Evolutionary conservation across 768 basidiomycete species (phyloP).

Genomic region (Lactarius vividus): DNA sequence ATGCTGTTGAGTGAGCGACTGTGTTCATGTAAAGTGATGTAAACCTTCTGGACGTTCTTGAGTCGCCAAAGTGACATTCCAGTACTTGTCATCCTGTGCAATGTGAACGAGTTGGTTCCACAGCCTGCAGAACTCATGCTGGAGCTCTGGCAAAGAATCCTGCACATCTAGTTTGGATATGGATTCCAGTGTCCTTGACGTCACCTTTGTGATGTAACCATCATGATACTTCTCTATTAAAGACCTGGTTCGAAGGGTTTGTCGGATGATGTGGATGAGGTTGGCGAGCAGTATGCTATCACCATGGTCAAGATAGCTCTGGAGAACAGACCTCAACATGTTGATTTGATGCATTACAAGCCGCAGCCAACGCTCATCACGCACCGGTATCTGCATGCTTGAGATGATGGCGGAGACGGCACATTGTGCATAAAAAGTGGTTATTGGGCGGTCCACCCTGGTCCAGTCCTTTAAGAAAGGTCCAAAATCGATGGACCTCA

Average conservation of each 20-base stretch:
- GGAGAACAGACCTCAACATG: not conserved
- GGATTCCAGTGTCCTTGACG: not conserved
- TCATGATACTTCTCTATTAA: not conserved
- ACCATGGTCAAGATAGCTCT: not conserved
- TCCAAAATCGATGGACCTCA: slow-evolving; percentile 10
- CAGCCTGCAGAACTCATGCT: slow-evolving; percentile 5
- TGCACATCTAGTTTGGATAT: not conserved
- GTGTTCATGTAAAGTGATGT: slow-evolving; percentile 3
- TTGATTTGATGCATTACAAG: not conserved
- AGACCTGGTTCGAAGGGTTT: not conserved
- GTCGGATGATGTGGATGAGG: slow-evolving; percentile 2
- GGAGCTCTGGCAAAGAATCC: not conserved
- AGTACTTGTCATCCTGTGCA: not conserved
- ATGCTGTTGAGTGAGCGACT: not conserved
- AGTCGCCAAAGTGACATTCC: not conserved
- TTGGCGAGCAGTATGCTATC: slow-evolving; percentile 1
- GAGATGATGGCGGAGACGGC: not conserved
- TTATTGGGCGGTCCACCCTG: not conserved
- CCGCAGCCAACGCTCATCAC: not conserved
- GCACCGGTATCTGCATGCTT: not conserved
- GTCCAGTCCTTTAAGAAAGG: not conserved
- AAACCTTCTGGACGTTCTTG: slow-evolving; percentile 13
- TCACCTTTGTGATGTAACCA: not conserved
- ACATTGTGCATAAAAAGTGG: too few species aligned
- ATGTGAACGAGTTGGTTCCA: slow-evolving; percentile 1